Evolutionary conservation across 306 rosid species (phyloP), one percentile per base, ranked within the genome.

Genomic region (Argentina anserina): DNA sequence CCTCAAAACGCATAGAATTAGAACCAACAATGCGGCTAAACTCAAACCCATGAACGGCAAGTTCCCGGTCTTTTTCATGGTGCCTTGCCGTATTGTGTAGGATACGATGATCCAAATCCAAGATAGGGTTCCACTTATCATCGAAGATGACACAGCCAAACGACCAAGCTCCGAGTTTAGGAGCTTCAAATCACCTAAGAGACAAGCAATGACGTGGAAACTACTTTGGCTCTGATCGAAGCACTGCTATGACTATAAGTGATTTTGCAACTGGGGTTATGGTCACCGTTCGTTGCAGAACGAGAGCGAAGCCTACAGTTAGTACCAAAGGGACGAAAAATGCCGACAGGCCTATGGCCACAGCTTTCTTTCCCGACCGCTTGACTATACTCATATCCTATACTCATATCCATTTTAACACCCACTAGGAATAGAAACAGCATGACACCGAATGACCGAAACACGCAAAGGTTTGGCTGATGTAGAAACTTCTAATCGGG

Each of bases 121-220:
- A 23, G 82, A 68, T 2, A 85, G 0, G 6, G 20, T 6, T 62
- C 90, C 93, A 15, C 80, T 80, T 15, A 90, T 56, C 86, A 85
- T 76, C 0, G 93, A 74, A 1, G 88, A 63, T 2, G 91, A 78
- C 14, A 79, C 42, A 0, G 90, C 87, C 49, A 87, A 68, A 9
- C 80, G 81, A n/a, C 92, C 96, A 6, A 90, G 66, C 71, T 90
- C 87, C 1, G 96, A 81, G 72, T 87, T 90, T 0, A 87, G 86
- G 75, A 90, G 88, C 58, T 90, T 87, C 17, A 84, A 42, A 46
- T 87, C 89, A 9, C 55, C 70, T 2, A 90, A 33, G 26, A 77
- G 75, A 60, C 83, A 81, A 0, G 82, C 73, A 4, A 81, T 79
- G 64, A 81, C 88, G 9, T 84, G 80, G 72, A 90, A 86, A 18